Evolutionary conservation across 345 rosid species (phyloP), one percentile per base, ranked within the genome.

Genomic region (Salix purpurea): DNA sequence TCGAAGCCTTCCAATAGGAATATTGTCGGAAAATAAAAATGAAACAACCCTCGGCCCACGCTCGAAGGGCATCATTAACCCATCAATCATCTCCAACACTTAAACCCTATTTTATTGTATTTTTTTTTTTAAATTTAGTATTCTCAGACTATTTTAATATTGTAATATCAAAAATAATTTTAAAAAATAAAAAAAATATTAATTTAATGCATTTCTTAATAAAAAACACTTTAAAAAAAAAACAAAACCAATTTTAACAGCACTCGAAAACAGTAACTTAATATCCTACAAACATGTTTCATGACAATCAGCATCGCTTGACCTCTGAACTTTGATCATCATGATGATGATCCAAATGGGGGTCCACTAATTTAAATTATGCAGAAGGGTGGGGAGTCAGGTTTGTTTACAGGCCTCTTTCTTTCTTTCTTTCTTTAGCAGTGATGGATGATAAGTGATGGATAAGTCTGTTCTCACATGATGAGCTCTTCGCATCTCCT

Each of bases 391-490:
- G 60, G 60, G 7, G 23, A 11, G 60, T 54, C 23, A 54, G 60
- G 3, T 54, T 21, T 54, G 24, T 46, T 46, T 46, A 12, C 50
- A 11, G 14, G 50, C 16, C 50, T 46, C 50, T 13, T 13, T 46
- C 14, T 3, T 11, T 56, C 5, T 7, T 10, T 9, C 46, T 11
- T 42, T 42, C 12, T 1, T 4, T 10, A 24, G 28, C 28, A n/a
- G 64, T n/a, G 28, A 58, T 23, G 60, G n/a, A 19, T 12, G 48
- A 40, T 9, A 40, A 40, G 0, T 40, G 82, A 79, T 79, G 24
- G 78, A 65, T 50, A 52, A 60, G 65, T 74, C 70, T 50, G 82
- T 48, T 46, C 78, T 74, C 61, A 46, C 75, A 69, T 74, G 82
- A 79, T 62, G 65, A 69, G 73, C 39, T 28, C 81, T 73, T 62